Evolutionary conservation across 202 grass and related monocot genomes (phyloP), one percentile per base, ranked within the genome.

Genomic region (Saccharum hybrid): DNA sequence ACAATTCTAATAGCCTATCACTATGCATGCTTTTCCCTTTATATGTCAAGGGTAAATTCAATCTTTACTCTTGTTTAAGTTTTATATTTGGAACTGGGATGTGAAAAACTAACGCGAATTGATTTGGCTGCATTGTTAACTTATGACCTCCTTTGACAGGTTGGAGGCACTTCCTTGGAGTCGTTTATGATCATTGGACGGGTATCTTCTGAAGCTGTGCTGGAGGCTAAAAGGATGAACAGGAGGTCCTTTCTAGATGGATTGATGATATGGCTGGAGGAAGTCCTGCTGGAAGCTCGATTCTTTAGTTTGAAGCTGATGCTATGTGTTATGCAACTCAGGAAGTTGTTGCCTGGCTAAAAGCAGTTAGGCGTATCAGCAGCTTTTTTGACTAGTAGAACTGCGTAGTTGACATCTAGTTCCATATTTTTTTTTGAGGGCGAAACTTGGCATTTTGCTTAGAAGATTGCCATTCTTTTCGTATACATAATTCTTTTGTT

Each of bases 181-280:
- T 90, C 91, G 23, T 98, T 94, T 83, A 80, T 95, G 39, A 95
- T 90, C 69, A 84, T 98, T 62, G 96, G 85, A 36, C 94, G 89
- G 63, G 60, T 88, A 16, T 93, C 96, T 46, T 98, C 89, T 72
- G 91, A 98, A 88, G 93, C 93, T 34, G 81, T 98, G 19, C 75
- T 91, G 13, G 91, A 98, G 26, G 85, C 85, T 65, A 95, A 90
- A 89, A 93, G 80, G 71, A 71, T 56, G 78, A 75, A 57, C 8
- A 85, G 45, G 0, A 87, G 36, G 45, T 90, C 86, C 54, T 33
- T 90, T 81, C 23, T 92, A 26, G 49, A 60, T 63, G 83, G 36
- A 28, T 28, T 89, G 40, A 59, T 80, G 5, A 87, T 90, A 75
- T 98, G 87, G 88, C 52, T 93, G 10, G 96, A 98, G 81, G 78